These are phyloP conservation scores for Amborella trichopoda DNA, from an alignment of 164 flowering plant genomes.

Conservation along the genomic window DNA sequence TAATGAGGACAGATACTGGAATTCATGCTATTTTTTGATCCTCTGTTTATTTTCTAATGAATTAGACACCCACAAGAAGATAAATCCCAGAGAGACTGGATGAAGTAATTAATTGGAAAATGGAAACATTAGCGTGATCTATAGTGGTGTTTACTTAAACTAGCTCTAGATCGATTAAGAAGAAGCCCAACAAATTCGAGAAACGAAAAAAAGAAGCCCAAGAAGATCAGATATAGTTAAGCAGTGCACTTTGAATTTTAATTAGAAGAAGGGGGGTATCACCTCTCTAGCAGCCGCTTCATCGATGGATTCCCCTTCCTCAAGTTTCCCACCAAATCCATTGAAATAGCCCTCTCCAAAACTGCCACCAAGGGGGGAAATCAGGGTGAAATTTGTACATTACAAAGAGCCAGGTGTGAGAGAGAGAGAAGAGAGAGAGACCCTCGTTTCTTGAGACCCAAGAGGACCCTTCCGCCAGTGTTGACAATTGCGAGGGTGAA, in stretches of 20 bases:
- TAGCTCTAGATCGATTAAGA: no score
- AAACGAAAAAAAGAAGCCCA: no score
- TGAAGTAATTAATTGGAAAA: no score
- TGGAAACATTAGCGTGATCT: no score
- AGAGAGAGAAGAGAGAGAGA: background rate
- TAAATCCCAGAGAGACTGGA: no score
- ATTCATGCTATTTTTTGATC: no score
- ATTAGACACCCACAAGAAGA: no score
- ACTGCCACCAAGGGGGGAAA: background rate
- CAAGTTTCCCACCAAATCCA: background rate
- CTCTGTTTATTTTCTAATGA: no score
- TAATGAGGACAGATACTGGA: no score
- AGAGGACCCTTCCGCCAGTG: background rate
- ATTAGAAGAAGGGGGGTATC: background rate
- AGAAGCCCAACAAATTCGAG: no score
- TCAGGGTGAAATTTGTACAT: background rate
- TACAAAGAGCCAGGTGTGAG: background rate
- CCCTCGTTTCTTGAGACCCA: conserved; percentile 1
- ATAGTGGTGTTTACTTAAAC: no score
- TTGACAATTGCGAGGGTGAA: background rate
- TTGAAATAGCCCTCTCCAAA: conserved; percentile 2
- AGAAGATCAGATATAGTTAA: background rate
- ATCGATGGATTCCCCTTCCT: conserved; percentile 2
- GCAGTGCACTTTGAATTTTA: background rate
- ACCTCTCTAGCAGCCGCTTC: conserved; percentile 1